phyloP scores from a whole-genome alignment of 2,329 filamentous ascomycete species.

The Bisporella sp. region DNA sequence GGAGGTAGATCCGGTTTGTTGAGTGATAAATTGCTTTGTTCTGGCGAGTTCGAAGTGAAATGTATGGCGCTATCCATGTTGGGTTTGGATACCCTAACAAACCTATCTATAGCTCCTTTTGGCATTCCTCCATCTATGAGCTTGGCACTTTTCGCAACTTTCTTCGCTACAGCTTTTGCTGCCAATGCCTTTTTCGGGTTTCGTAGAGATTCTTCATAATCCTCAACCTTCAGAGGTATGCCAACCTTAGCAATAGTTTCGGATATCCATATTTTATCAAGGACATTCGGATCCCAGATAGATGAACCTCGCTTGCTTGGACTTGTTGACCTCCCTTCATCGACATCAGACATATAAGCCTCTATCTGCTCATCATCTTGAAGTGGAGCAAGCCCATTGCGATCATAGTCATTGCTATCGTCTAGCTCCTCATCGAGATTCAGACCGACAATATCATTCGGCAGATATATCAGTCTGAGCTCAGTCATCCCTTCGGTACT shows the following conservation, averaged over 20 bases:
- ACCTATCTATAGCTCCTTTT: conserved; percentile 28
- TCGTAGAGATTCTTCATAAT: conserved; percentile 47
- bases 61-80: neutral
- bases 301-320: conserved; percentile 30
- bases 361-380: conserved; percentile 59
- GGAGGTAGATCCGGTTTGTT: conserved; percentile 13
- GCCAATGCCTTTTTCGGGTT: conserved; percentile 19
- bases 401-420: conserved; percentile 32
- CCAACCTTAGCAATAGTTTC: conserved; percentile 57
- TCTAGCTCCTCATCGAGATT: conserved; percentile 68
- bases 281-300: conserved; percentile 57
- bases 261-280: conserved; percentile 63
- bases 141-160: conserved; percentile 8
- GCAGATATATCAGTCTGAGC: conserved; percentile 70
- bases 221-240: conserved; percentile 55
- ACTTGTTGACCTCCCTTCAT: conserved; percentile 15
- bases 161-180: conserved; percentile 19
- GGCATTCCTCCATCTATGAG: conserved; percentile 20
- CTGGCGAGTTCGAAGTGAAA: neutral
- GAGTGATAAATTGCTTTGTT: neutral
- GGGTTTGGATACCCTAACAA: conserved; percentile 24
- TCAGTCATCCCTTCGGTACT: conserved; percentile 72
- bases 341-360: conserved; percentile 20
- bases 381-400: conserved; percentile 47
- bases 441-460: conserved; percentile 69